These are phyloP conservation scores for Vanrija sp. DNA, from an alignment of 1,284 basidiomycete genomes.

Conservation along the genomic window DNA sequence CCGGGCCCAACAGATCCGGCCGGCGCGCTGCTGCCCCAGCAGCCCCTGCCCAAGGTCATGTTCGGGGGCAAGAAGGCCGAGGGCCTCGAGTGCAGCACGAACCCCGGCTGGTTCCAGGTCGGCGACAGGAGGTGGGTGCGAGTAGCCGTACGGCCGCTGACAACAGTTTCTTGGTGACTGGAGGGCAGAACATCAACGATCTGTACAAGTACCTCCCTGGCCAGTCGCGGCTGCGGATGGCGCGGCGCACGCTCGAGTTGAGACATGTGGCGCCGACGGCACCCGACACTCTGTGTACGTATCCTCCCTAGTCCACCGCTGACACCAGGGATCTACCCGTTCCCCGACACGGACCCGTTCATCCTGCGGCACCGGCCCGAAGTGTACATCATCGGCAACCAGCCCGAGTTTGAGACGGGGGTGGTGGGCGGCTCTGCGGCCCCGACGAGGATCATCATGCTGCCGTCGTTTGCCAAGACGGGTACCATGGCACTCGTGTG, in stretches of 20 bases:
- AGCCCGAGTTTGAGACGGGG: slow-evolving; percentile 73
- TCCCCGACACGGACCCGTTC: slow-evolving; percentile 83
- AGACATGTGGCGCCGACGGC: slow-evolving; percentile 95
- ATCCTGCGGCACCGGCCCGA: slow-evolving; percentile 78
- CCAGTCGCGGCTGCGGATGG: slow-evolving; percentile 61
- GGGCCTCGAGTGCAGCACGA: slow-evolving; percentile 74
- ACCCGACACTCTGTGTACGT: slow-evolving; percentile 80
- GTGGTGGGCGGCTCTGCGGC: slow-evolving; percentile 55
- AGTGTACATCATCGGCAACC: slow-evolving; percentile 88
- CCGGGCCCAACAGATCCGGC: slow-evolving; percentile 85
- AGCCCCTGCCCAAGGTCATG: slow-evolving; percentile 86
- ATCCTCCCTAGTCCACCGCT: slow-evolving; percentile 13
- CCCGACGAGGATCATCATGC: slow-evolving; percentile 66
- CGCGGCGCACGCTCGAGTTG: slow-evolving; percentile 81
- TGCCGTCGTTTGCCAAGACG: slow-evolving; percentile 73
- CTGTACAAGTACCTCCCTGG: slow-evolving; percentile 76
- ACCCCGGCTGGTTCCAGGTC: slow-evolving; percentile 77
- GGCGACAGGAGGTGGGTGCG: slow-evolving; percentile 47
- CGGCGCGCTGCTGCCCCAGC: slow-evolving; percentile 85
- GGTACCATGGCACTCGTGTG: slow-evolving; percentile 64
- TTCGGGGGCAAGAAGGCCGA: slow-evolving; percentile 66
- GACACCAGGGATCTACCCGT: slow-evolving; percentile 81
- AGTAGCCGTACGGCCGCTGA: slow-evolving; percentile 36
- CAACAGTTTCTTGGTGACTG: slow-evolving; percentile 67
- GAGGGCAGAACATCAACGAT: slow-evolving; percentile 91